Evolutionary conservation across 1,284 basidiomycete genomes (phyloP), one percentile per base, ranked within the genome.

Genomic region (Xerocomus amazonicus): DNA sequence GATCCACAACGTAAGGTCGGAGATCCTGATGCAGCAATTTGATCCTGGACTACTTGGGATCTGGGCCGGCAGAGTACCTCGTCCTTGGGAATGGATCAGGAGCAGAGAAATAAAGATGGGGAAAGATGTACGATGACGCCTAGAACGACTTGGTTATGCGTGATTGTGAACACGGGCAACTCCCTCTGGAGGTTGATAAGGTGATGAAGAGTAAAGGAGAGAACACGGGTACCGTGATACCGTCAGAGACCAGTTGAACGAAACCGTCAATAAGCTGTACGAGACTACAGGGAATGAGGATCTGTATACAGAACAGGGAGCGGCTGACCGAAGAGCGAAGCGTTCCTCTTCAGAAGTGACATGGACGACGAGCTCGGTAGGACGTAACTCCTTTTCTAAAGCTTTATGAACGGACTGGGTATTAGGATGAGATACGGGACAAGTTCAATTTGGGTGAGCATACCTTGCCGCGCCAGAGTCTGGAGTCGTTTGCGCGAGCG

Each of bases 301-400:
- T 3, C 36, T 1, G 19, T 14, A 32, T 3, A 10, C 4, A 14
- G 1, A 16, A 13, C 45, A 19, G 9, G 2, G 27, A 37, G 36
- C 7, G 29, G 67, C 73, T 47, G 63, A 82, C 83, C 82, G 74
- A 46, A 90, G 61, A 7, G 77, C 90, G 83, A 87, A 91, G 12
- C 76, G 73, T 57, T 92, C 90, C 62, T 90, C 88, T 1, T 69
- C 55, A 0, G 77, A 80, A 1, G 59, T 66, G 1, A 78, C 64
- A 1, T 69, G 63, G 2, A 92, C 76, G 10, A 67, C 35, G 9
- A 87, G 60, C 51, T 80, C 77, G 28, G 81, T 78, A 0, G 84
- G 78, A 34, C 78, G 78, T 9, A 94, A 73, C 61, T 92, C 86
- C 17, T 75, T 73, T 63, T 97, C 92, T 14, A 97, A 74, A 38